phyloP scores from a whole-genome alignment of 768 basidiomycete genomes.

The Asterophora parasitica region DNA sequence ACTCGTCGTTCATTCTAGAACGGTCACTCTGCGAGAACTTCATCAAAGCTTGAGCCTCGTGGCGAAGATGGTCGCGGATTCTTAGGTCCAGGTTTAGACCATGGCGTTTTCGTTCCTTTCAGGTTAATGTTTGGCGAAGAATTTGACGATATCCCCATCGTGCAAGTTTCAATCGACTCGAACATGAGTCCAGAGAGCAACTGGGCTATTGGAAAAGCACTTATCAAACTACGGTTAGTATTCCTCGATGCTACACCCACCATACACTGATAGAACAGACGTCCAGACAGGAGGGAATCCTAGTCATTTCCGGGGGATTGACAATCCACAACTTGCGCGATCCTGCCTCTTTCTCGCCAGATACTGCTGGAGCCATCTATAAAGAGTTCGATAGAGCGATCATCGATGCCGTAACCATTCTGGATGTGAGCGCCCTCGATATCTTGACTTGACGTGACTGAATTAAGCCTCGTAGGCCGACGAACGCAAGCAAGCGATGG shows the following conservation, averaged over 20 bases:
- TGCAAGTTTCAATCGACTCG: conserved; percentile 65
- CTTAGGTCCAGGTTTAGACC: conserved; percentile 62
- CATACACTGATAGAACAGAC: background rate
- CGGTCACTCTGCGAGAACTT: conserved; percentile 48
- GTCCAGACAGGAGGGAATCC: conserved; percentile 55
- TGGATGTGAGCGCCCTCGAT: conserved; percentile 33
- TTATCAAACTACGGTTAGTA: conserved; percentile 51
- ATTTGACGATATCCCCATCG: conserved; percentile 58
- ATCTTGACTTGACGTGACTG: background rate
- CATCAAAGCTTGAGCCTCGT: conserved; percentile 45
- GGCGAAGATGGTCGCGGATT: conserved; percentile 66
- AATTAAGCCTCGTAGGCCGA: conserved; percentile 34
- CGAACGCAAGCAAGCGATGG: conserved; percentile 52
- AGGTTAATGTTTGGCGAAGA: conserved; percentile 71
- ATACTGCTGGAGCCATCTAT: conserved; percentile 41
- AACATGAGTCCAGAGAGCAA: conserved; percentile 55
- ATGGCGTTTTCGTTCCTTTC: conserved; percentile 81
- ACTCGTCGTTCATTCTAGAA: conserved; percentile 29
- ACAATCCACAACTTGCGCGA: conserved; percentile 65
- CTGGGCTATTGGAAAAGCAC: conserved; percentile 60
- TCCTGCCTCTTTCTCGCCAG: conserved; percentile 42
- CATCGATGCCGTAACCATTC: conserved; percentile 43
- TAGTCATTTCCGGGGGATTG: conserved; percentile 69
- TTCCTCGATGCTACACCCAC: background rate
- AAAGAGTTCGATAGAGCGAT: conserved; percentile 59